Conservation (phyloP, 176 grass and related monocot species). For the Zoysia japonica region DNA sequence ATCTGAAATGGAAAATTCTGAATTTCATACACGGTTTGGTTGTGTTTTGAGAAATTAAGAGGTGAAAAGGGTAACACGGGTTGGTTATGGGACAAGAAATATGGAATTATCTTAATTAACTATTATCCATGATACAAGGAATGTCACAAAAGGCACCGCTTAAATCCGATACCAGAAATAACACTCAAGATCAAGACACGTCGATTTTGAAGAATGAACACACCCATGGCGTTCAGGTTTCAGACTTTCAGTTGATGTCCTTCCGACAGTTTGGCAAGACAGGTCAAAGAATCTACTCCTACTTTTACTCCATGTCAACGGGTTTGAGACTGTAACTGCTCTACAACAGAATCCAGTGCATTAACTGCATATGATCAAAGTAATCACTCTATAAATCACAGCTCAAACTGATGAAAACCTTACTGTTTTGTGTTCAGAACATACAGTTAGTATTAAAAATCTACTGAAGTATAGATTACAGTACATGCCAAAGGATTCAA, state of each 20-base stretch:
- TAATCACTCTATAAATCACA: neutral
- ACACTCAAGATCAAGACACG: neutral
- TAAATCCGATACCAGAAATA: neutral
- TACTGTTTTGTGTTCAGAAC: neutral
- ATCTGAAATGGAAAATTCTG: no score
- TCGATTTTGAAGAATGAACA: neutral
- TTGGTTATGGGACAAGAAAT: neutral
- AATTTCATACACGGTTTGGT: no score
- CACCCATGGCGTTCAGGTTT: neutral
- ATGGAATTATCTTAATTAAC: neutral
- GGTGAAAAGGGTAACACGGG: neutral
- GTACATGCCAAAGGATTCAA: constrained; percentile 40
- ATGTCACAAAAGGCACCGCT: neutral
- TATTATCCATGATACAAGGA: neutral
- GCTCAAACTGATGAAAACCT: neutral
- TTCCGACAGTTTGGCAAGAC: no score
- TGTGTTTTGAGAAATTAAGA: neutral
- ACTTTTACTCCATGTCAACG: neutral
- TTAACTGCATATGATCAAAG: no score
- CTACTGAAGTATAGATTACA: neutral
- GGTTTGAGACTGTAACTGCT: no score
- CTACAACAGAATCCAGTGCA: no score
- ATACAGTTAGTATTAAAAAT: neutral
- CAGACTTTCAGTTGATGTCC: no score
- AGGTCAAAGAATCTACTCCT: no score